Evolutionary conservation across 192 early-diverging fungal genomes (phyloP).

Genomic region (Linnemannia hyalina): DNA sequence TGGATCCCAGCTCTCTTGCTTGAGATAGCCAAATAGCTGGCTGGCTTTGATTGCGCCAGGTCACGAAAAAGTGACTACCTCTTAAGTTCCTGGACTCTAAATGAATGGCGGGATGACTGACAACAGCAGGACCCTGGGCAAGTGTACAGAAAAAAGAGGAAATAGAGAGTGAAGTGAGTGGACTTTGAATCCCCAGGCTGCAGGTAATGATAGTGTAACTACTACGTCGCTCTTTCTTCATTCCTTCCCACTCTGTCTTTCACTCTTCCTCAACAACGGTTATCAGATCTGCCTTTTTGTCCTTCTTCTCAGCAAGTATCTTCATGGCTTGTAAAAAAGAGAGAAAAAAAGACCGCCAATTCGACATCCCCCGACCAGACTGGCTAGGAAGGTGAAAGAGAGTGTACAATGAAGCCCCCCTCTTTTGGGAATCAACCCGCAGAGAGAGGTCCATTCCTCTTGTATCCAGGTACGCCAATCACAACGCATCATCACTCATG

Average conservation of each 20-base stretch:
- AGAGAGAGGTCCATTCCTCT: neutral
- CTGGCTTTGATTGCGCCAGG: neutral
- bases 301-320: neutral
- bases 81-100: neutral
- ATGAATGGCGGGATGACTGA: neutral
- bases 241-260: neutral
- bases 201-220: neutral
- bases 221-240: too few species aligned
- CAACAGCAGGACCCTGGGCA: neutral
- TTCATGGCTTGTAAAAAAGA: neutral
- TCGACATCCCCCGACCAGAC: neutral
- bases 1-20: neutral
- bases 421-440: neutral
- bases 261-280: neutral
- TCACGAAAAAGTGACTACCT: too few species aligned
- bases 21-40: neutral
- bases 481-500: neutral
- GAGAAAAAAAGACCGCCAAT: neutral
- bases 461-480: conserved; percentile 6
- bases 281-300: neutral
- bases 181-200: neutral
- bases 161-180: neutral
- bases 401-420: neutral
- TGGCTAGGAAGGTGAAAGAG: neutral
- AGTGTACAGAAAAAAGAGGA: neutral